Evolutionary conservation across 768 basidiomycete genomes (phyloP).

Genomic region (Suillus subluteus): DNA sequence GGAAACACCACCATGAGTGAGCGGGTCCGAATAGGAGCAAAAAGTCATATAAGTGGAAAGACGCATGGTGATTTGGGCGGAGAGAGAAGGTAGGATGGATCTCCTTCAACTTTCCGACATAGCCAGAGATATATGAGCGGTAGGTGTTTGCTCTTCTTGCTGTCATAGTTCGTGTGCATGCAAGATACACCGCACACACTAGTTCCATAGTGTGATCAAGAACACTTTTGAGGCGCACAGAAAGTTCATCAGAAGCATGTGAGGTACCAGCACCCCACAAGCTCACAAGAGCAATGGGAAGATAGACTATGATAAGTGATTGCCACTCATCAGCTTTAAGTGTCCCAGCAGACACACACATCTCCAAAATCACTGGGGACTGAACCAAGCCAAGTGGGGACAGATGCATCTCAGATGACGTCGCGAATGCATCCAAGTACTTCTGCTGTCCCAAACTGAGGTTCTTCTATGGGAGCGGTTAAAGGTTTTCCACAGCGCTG

Average conservation of each 20-base stretch:
- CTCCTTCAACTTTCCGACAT: conserved; percentile 17
- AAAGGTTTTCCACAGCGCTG: conserved; percentile 10
- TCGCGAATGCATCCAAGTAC: conserved; percentile 2
- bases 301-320: conserved; percentile 13
- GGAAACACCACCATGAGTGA: conserved; percentile 43
- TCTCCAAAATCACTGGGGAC: conserved; percentile 25
- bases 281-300: conserved; percentile 25
- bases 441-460: not conserved
- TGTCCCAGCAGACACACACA: conserved; percentile 5
- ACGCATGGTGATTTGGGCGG: conserved; percentile 34
- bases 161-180: conserved; percentile 21
- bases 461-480: not conserved
- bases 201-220: too few relatives aligned
- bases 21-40: conserved; percentile 39
- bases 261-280: too few relatives aligned
- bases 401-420: conserved; percentile 9
- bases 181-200: too few relatives aligned
- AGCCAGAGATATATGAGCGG: conserved; percentile 20
- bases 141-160: conserved; percentile 13
- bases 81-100: conserved; percentile 22
- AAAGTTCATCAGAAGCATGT: too few relatives aligned
- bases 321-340: conserved; percentile 31
- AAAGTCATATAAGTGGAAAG: conserved; percentile 37
- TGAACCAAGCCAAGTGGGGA: conserved; percentile 22
- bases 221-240: too few relatives aligned